Conservation (phyloP, 2,329 filamentous ascomycete genomes). For the Cladophialophora immunda region DNA sequence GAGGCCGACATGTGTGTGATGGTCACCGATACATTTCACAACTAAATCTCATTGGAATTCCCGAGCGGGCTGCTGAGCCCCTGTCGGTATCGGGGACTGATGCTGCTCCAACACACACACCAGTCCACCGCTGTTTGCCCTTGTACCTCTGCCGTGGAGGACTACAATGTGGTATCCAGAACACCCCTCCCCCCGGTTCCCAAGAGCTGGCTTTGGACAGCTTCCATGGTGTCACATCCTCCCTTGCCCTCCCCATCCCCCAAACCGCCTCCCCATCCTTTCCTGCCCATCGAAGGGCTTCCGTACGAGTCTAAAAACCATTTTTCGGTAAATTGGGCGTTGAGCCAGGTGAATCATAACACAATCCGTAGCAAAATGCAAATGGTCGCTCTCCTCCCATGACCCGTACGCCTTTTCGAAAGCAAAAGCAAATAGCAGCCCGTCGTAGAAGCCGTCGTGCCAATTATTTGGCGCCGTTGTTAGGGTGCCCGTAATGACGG, state of each 20-base stretch:
- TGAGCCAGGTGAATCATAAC: conserved; percentile 17
- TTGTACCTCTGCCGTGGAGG: neutral
- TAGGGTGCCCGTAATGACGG: conserved; percentile 1
- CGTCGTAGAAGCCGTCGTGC: conserved; percentile 6
- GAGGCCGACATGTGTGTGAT: neutral
- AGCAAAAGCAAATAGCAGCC: neutral
- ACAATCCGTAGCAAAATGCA: conserved; percentile 14
- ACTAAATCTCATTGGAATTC: neutral
- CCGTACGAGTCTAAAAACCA: conserved; percentile 1
- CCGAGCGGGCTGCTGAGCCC: conserved; percentile 1
- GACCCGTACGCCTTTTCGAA: neutral
- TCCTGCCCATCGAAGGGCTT: conserved; percentile 19
- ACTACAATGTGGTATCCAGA: conserved; percentile 2
- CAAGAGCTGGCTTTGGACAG: conserved; percentile 7
- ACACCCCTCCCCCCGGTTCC: neutral
- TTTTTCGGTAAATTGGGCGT: conserved; percentile 12
- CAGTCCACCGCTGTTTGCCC: neutral
- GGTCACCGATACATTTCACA: neutral
- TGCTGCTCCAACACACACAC: neutral
- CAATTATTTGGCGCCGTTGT: neutral
- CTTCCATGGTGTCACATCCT: neutral
- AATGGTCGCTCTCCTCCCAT: conserved; percentile 12
- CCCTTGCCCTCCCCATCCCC: neutral
- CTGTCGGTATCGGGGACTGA: neutral
- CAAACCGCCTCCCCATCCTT: no score